Percentiles rank a stretch among this genome's conserved stretches.
phyloP scores from a whole-genome alignment of 1,284 basidiomycete genomes.

The Heterobasidion irregulare region DNA sequence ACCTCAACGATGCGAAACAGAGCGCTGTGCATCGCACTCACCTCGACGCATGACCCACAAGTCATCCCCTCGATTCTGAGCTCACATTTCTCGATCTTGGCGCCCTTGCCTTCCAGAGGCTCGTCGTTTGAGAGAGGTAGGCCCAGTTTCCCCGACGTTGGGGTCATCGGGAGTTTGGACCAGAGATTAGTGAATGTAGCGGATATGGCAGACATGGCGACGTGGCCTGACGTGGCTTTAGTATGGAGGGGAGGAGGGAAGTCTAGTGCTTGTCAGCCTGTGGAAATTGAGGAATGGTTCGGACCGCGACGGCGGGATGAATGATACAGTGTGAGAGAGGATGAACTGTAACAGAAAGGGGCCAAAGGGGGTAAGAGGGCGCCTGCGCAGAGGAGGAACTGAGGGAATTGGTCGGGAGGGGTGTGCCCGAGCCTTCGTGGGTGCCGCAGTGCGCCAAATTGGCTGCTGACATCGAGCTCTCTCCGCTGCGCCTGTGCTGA shows the following conservation, averaged over 20 bases:
- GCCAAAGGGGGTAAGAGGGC: background rate
- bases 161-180: constrained; percentile 16
- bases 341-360: background rate
- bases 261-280: background rate
- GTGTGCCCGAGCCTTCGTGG: background rate
- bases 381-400: background rate
- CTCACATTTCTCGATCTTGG: constrained; percentile 45
- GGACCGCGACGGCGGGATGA: background rate
- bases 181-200: constrained; percentile 22
- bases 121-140: constrained; percentile 24
- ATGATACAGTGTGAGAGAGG: background rate
- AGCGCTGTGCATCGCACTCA: constrained; percentile 24
- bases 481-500: too few relatives aligned
- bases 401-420: background rate
- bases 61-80: constrained; percentile 88
- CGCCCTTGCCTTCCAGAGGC: constrained; percentile 21
- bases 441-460: background rate
- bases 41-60: constrained; percentile 86
- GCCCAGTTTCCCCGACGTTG: constrained; percentile 21
- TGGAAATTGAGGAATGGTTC: background rate
- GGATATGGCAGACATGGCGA: constrained; percentile 16
- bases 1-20: background rate
- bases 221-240: background rate
- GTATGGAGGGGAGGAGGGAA: background rate
- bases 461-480: too few relatives aligned